Evolutionary conservation across 2,329 filamentous ascomycete species (phyloP), one percentile per base, ranked within the genome.

Genomic region (Xylaria polymorpha): DNA sequence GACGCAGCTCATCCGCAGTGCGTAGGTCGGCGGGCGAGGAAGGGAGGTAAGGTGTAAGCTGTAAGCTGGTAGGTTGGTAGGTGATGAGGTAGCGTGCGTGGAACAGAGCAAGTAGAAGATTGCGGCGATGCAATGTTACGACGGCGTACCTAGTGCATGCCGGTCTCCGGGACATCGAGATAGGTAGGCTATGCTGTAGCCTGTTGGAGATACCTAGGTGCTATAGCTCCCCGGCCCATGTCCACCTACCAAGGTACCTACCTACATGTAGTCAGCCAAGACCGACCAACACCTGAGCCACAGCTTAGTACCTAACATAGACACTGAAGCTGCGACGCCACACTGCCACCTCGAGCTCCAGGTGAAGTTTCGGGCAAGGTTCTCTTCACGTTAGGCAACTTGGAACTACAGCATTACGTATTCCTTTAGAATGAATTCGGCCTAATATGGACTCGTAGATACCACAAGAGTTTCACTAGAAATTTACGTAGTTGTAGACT

Each of bases 1-100:
- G 29, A 48, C 50, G 67, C 53, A 32, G 59, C 35, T 59, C 67
- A 69, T 67, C 46, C 44, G 48, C 35, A 39, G 63, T 29, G 25
- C 8, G 35, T n/a, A 14, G 22, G 29, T 20, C 10, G 51, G 6
- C 6, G 10, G 18, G 35, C 18, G 50, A 46, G 56, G 56, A 43
- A 44, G 55, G 12, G 35, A 41, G 55, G 20, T n/a, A 14, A 22
- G 43, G 18, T n/a, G 51, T 6, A 18, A 6, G 35, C n/a, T 37
- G 35, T 12, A 37, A 8, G 35, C 10, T 9, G 35, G 35, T 2
- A 37, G 35, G 35, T 37, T 37, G 35, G 35, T 12, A 12, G 10
- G 35, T 37, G 35, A 32, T 22, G 48, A 56, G 51, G 29, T 35
- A 35, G 50, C 50, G 29, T 55, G 15, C 29, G 50, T 55, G 50